Conservation (phyloP, 1,284 basidiomycete species). For the Leccinum subrobustum region DNA sequence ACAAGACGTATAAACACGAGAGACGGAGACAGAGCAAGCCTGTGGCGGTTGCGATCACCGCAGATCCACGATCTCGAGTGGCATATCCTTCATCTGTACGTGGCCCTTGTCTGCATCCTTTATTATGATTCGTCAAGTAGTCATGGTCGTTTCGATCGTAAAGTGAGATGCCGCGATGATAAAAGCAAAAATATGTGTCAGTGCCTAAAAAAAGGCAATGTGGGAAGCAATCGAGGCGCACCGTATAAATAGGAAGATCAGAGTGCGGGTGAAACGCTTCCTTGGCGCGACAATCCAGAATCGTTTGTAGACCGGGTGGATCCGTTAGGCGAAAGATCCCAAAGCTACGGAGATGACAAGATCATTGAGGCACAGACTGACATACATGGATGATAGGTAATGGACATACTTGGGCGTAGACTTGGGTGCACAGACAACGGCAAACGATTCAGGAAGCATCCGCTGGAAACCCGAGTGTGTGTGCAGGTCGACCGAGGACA, state of each 20-base stretch:
- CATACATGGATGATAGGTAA: neutral
- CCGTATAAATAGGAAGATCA: constrained; percentile 80
- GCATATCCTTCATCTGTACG: constrained; percentile 70
- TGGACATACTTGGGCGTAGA: constrained; percentile 66
- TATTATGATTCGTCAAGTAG: neutral
- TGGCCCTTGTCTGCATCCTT: constrained; percentile 79
- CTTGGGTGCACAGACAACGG: constrained; percentile 85
- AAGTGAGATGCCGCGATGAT: neutral
- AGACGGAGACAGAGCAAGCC: neutral
- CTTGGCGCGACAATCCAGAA: constrained; percentile 64
- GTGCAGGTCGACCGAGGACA: constrained; percentile 87
- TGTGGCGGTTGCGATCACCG: constrained; percentile 34
- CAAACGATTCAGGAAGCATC: constrained; percentile 88
- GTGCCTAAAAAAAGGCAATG: neutral
- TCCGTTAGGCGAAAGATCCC: constrained; percentile 87
- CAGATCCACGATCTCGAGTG: constrained; percentile 73
- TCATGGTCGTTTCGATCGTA: neutral
- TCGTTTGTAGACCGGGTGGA: constrained; percentile 74
- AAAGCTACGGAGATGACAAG: constrained; percentile 47
- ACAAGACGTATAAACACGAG: neutral
- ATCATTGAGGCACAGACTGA: neutral
- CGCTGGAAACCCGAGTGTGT: constrained; percentile 85
- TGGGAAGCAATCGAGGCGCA: constrained; percentile 31
- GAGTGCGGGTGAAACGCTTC: constrained; percentile 86
- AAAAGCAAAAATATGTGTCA: neutral